A percentile compares a stretch with the other conserved stretches of the same genome.
Evolutionary conservation across 768 basidiomycete species (phyloP).

Genomic region (Mycena kentingensis): DNA sequence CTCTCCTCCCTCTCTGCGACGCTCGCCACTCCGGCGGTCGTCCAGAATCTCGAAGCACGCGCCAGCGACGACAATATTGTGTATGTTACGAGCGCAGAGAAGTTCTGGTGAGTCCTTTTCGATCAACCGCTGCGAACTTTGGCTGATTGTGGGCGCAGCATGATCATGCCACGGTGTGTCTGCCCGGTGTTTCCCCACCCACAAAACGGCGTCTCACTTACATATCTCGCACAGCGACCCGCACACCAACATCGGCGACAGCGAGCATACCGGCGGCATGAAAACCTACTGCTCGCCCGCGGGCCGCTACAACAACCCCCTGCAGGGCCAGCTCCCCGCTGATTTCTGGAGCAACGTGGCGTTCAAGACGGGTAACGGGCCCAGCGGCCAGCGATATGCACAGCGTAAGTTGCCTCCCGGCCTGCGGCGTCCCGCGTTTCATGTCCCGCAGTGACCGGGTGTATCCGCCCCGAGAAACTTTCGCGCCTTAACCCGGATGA

Average conservation of each 20-base stretch:
- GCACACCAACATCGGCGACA: conserved; percentile 58
- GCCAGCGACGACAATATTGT: conserved; percentile 51
- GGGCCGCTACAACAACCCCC: conserved; percentile 36
- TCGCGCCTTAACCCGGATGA: conserved; percentile 49
- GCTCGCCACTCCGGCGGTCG: conserved; percentile 10
- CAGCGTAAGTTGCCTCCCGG: conserved; percentile 40
- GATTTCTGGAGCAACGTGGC: conserved; percentile 55
- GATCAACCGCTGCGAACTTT: too few relatives aligned
- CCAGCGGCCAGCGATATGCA: conserved; percentile 42
- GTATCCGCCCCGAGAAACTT: conserved; percentile 48
- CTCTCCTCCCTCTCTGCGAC: not conserved
- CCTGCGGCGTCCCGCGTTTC: not conserved
- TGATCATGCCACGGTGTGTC: conserved; percentile 49
- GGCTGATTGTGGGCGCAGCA: conserved; percentile 27
- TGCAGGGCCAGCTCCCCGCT: conserved; percentile 47
- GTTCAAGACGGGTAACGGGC: conserved; percentile 44
- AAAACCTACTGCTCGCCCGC: conserved; percentile 54
- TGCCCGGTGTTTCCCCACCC: not conserved
- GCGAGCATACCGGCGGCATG: conserved; percentile 57
- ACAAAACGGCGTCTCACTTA: too few relatives aligned
- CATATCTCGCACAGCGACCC: conserved; percentile 36
- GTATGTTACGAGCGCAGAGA: conserved; percentile 43
- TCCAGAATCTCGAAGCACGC: not conserved
- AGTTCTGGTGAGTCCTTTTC: conserved; percentile 43
- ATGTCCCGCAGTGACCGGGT: conserved; percentile 50